These are phyloP conservation scores for Ogataea pini DNA, from an alignment of 805 yeast species.

Conservation along the genomic window DNA sequence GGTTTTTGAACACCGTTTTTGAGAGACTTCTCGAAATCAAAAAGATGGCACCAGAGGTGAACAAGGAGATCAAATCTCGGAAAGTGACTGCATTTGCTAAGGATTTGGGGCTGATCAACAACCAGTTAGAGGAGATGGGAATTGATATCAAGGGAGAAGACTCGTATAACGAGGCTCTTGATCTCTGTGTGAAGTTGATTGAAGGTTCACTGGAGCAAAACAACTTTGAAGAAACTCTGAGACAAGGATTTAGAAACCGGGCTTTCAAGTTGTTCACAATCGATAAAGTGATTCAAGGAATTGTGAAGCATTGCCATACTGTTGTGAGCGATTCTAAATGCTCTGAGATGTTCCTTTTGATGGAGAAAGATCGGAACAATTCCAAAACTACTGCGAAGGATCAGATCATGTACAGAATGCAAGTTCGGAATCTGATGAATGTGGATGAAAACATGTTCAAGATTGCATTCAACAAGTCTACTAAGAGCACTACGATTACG, in stretches of 20 bases:
- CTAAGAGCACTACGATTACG: slow-evolving; percentile 63
- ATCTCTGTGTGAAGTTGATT: slow-evolving; percentile 70
- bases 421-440: slow-evolving; percentile 74
- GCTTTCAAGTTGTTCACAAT: slow-evolving; percentile 92
- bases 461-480: slow-evolving; percentile 62
- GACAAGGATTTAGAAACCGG: slow-evolving; percentile 91
- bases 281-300: slow-evolving; percentile 84
- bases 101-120: slow-evolving; percentile 79
- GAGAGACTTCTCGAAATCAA: slow-evolving; percentile 80
- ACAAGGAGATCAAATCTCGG: slow-evolving; percentile 67
- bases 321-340: slow-evolving; percentile 78
- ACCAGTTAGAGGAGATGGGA: slow-evolving; percentile 80
- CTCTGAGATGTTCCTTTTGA: slow-evolving; percentile 75
- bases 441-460: slow-evolving; percentile 92
- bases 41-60: slow-evolving; percentile 63
- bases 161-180: slow-evolving; percentile 77
- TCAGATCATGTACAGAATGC: slow-evolving; percentile 89
- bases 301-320: slow-evolving; percentile 84
- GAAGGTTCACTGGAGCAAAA: slow-evolving; percentile 92
- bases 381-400: slow-evolving; percentile 72
- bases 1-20: slow-evolving; percentile 79
- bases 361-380: slow-evolving; percentile 74
- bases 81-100: slow-evolving; percentile 75
- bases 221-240: slow-evolving; percentile 91
- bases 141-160: slow-evolving; percentile 67